These are phyloP conservation scores for Neofusicoccum sp. DNA, from an alignment of 2,329 filamentous ascomycete species.

Conservation along the genomic window DNA sequence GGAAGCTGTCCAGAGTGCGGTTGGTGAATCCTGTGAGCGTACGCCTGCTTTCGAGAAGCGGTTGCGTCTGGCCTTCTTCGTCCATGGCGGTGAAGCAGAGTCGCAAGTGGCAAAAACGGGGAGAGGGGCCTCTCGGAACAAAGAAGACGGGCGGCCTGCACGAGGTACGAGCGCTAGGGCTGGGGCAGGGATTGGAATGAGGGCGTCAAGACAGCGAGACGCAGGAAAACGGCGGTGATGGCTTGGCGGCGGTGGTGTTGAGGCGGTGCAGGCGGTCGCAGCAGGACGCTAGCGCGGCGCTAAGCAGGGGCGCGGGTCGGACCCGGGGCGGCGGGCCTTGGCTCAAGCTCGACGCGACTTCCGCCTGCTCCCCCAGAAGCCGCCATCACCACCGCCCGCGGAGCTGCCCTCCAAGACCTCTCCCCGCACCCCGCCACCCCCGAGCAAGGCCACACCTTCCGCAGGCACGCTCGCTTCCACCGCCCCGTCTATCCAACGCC, in stretches of 20 bases:
- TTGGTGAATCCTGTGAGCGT: conserved; percentile 1
- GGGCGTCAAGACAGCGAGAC: too few species aligned
- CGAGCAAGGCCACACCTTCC: not conserved
- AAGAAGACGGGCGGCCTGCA: not conserved
- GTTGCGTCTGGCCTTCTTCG: conserved; percentile 10
- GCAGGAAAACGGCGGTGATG: not conserved
- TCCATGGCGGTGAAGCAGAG: not conserved
- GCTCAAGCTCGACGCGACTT: conserved; percentile 17
- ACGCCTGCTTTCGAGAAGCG: conserved; percentile 10
- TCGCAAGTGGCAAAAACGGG: not conserved
- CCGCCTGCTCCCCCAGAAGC: not conserved
- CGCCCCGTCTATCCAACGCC: not conserved
- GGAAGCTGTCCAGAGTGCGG: not conserved
- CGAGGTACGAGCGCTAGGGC: not conserved
- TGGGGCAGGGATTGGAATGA: not conserved
- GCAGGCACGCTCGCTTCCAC: not conserved
- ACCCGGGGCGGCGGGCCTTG: not conserved
- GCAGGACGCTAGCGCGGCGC: not conserved
- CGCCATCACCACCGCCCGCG: not conserved
- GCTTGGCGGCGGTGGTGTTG: not conserved
- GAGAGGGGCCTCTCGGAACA: not conserved
- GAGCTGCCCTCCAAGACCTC: not conserved
- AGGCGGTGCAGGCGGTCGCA: conserved; percentile 8
- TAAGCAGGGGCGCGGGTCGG: conserved; percentile 10
- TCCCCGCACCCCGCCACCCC: too few species aligned